A percentile compares a stretch with the other conserved stretches of the same genome.
phyloP scores from a whole-genome alignment of 1,139 yeast species.

The Nadsonia starkeyi-henricii region DNA sequence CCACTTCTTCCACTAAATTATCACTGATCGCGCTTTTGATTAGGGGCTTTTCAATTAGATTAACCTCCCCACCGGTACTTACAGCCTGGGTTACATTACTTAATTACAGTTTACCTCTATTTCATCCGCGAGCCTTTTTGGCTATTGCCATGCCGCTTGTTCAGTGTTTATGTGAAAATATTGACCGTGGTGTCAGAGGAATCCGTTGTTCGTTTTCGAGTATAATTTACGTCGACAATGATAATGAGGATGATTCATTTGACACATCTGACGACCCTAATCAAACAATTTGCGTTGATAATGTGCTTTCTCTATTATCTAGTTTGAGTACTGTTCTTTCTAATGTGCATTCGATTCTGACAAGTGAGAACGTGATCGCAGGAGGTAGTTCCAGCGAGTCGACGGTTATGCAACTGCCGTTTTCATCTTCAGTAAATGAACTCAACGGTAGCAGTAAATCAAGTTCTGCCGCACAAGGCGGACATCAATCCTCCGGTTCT shows the following conservation, averaged over 20 bases:
- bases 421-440: not conserved
- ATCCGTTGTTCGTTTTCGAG: not conserved
- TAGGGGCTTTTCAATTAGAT: slow-evolving; percentile 3
- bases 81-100: slow-evolving; percentile 37
- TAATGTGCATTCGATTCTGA: slow-evolving; percentile 42
- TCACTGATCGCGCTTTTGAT: slow-evolving; percentile 26
- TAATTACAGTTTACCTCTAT: slow-evolving; percentile 32
- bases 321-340: slow-evolving; percentile 54
- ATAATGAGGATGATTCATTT: slow-evolving; percentile 9
- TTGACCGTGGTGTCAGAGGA: slow-evolving; percentile 19
- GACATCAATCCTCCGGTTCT: not conserved
- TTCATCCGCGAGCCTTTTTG: slow-evolving; percentile 35
- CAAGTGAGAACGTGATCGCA: slow-evolving; percentile 4
- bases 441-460: not conserved
- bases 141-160: slow-evolving; percentile 37
- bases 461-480: slow-evolving; percentile 27
- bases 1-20: slow-evolving; percentile 17
- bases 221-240: not conserved
- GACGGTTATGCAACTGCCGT: not conserved
- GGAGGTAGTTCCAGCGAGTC: slow-evolving; percentile 12
- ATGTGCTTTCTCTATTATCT: slow-evolving; percentile 37
- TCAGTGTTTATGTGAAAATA: slow-evolving; percentile 36
- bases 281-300: slow-evolving; percentile 10
- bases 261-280: slow-evolving; percentile 7
- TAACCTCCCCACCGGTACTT: slow-evolving; percentile 19